Evolutionary conservation across 345 rosid genomes (phyloP).

Genomic region (Populus pruinosa): DNA sequence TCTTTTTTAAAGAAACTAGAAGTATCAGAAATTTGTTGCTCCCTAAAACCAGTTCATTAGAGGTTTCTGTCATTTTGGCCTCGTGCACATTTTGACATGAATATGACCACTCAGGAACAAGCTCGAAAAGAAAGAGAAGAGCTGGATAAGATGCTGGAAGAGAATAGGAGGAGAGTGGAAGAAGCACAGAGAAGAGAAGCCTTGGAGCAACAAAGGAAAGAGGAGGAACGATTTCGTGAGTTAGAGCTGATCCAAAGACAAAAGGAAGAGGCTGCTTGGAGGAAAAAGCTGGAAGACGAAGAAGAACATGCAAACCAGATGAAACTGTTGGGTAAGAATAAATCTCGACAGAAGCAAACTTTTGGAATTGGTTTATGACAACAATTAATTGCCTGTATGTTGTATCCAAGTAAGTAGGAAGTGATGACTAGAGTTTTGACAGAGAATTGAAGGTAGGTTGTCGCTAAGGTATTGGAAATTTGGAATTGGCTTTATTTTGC

Average conservation of each 20-base stretch:
- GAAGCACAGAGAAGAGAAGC: slow-evolving; percentile 86
- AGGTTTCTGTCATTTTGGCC: not conserved
- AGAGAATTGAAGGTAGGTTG: not conserved
- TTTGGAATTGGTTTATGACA: slow-evolving; percentile 38
- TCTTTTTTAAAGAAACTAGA: not conserved
- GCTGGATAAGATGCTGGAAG: slow-evolving; percentile 83
- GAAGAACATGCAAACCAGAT: slow-evolving; percentile 52
- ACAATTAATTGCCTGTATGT: not conserved
- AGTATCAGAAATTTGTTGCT: not conserved
- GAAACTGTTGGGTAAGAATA: slow-evolving; percentile 39
- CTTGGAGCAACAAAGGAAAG: slow-evolving; percentile 68
- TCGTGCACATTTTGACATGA: not conserved
- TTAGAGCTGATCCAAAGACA: slow-evolving; percentile 71
- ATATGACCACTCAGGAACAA: slow-evolving; percentile 52
- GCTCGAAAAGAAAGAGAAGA: slow-evolving; percentile 79
- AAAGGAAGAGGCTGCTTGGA: slow-evolving; percentile 70
- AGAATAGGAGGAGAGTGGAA: slow-evolving; percentile 77
- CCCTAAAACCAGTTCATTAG: not conserved
- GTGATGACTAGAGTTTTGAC: not conserved
- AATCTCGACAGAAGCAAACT: slow-evolving; percentile 46
- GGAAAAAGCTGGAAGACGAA: slow-evolving; percentile 62
- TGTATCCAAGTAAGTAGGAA: not conserved
- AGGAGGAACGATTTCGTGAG: slow-evolving; percentile 76
- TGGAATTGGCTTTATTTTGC: not conserved
- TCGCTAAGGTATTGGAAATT: not conserved